Evolutionary conservation across 352 stramenopile genomes (phyloP).

Genomic region (Achlya hypogyna): DNA sequence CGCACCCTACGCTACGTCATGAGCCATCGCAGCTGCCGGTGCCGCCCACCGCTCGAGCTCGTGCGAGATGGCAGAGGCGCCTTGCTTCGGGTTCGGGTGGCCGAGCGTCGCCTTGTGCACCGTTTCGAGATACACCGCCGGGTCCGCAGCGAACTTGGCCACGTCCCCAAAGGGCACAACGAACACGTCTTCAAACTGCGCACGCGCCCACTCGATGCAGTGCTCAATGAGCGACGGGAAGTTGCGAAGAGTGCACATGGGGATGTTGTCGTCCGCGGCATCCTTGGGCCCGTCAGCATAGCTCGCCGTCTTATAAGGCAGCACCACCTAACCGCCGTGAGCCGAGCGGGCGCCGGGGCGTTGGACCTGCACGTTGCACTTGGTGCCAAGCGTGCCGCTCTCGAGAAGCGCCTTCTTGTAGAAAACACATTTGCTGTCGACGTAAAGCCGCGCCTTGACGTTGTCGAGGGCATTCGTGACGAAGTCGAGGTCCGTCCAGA

Average conservation of each 20-base stretch:
- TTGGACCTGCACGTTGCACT: conserved; percentile 90
- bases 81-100: conserved; percentile 63
- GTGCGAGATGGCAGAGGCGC: conserved; percentile 52
- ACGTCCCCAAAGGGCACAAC: conserved; percentile 70
- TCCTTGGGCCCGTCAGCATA: conserved; percentile 95
- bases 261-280: conserved; percentile 97
- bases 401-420: conserved; percentile 96
- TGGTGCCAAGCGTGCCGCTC: conserved; percentile 97
- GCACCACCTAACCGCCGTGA: conserved; percentile 34
- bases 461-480: conserved; percentile 99
- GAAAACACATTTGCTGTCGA: conserved; percentile 98
- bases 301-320: conserved; percentile 85
- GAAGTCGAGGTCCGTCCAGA: conserved; percentile 82
- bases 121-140: conserved; percentile 61
- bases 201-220: conserved; percentile 98
- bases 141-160: conserved; percentile 79
- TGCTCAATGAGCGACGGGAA: conserved; percentile 95
- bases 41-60: conserved; percentile 51
- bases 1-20: not conserved
- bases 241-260: conserved; percentile 99
- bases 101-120: conserved; percentile 58
- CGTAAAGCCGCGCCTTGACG: conserved; percentile 94
- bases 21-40: no score
- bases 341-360: not conserved
- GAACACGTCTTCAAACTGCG: conserved; percentile 80